phyloP scores from a whole-genome alignment of 1,139 yeast species.

The Pneumocystis oryctolagi region DNA sequence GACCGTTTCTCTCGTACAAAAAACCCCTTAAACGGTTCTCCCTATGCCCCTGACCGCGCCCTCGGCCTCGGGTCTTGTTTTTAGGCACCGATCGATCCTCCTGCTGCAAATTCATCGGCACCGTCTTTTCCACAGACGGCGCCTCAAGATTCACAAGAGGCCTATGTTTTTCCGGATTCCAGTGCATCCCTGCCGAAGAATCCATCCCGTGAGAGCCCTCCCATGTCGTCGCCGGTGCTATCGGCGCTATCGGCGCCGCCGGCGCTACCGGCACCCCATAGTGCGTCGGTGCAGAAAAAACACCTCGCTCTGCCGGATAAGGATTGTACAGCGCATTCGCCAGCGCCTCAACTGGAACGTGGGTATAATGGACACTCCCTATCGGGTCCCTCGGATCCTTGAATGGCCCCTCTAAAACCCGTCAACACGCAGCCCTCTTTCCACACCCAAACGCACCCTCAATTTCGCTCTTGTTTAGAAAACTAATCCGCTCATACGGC shows the following conservation, averaged over 20 bases:
- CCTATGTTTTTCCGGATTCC: background rate
- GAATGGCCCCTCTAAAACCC: background rate
- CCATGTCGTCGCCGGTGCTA: background rate
- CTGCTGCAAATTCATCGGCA: background rate
- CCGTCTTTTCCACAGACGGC: background rate
- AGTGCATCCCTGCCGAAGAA: background rate
- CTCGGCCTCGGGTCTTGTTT: too few relatives aligned
- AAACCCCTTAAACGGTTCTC: background rate
- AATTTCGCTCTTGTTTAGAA: slow-evolving; percentile 1
- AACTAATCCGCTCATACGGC: background rate
- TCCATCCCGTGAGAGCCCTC: background rate
- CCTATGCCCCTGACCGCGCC: background rate
- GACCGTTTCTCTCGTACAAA: background rate
- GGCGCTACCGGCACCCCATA: background rate
- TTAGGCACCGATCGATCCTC: background rate
- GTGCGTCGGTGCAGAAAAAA: background rate
- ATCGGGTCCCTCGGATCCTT: background rate
- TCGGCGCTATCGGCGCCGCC: background rate
- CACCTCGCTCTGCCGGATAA: background rate
- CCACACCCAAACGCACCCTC: background rate
- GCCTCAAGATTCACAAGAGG: background rate
- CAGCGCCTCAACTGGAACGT: background rate
- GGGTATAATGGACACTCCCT: too few relatives aligned
- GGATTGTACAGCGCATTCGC: background rate
- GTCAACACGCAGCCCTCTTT: background rate